Evolutionary conservation across 805 yeast species (phyloP), one percentile per base, ranked within the genome.

Genomic region (Scheffersomyces ergatensis): DNA sequence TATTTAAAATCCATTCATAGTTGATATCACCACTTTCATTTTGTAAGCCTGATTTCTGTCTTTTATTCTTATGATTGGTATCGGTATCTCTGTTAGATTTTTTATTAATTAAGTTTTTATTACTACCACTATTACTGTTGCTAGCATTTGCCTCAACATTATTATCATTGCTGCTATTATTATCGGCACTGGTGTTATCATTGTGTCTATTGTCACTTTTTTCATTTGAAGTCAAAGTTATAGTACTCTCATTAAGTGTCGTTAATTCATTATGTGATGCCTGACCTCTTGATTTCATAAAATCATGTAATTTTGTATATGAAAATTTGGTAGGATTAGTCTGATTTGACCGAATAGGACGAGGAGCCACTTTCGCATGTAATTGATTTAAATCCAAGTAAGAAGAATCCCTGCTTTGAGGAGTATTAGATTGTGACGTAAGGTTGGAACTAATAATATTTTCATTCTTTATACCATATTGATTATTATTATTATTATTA

Each of bases 331-430:
- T 38, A 18, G 21, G 33, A 19, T 44, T 36, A 2, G 16, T 16
- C n/a, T 34, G 20, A 16, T 24, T 36, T n/a, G 52, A 37, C 16
- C 48, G 43, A 18, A 70, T 69, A 14, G 71, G 72, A 38, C 68
- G 67, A 3, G 76, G 76, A 2, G 72, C 62, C 4, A 70, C 75
- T 43, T 65, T 54, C 5, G 76, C 70, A 48, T 70, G 76, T 41
- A 70, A 58, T 33, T 58, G 55, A 34, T 67, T 67, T 45, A 70
- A 55, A 50, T 70, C 73, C 36, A 70, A 48, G 48, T 64, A 69
- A 14, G 72, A 67, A 8, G 60, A 58, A 11, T 64, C 66, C 31
- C 66, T 49, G 31, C 67, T 60, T 36, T 48, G 50, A 14, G 64
- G 62, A 2, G 70, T 62, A 36, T 48, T 49, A 14, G 58, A 41